Evolutionary conservation across 306 rosid genomes (phyloP).

Genomic region (Morella rubra): DNA sequence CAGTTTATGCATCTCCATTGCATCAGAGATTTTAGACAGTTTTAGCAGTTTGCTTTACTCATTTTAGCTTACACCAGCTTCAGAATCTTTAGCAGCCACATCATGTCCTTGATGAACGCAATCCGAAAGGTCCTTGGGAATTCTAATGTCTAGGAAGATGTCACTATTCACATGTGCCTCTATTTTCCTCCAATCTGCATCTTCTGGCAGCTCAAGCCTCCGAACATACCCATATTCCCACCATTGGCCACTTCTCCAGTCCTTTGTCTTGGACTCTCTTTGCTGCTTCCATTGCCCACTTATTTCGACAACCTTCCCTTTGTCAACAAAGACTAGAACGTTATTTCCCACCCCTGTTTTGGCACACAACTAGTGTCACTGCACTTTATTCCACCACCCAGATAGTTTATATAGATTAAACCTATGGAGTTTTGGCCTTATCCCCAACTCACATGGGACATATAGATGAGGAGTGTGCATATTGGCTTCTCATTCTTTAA

Average conservation of each 20-base stretch:
- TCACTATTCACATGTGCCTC: conserved; percentile 65
- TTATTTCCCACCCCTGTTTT: conserved; percentile 68
- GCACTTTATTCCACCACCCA: conserved; percentile 24
- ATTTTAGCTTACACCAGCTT: conserved; percentile 32
- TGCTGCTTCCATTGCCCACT: conserved; percentile 86
- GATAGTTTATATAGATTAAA: conserved; percentile 19
- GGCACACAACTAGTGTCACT: conserved; percentile 38
- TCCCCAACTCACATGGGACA: conserved; percentile 14
- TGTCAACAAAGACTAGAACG: conserved; percentile 63
- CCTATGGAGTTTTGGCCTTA: conserved; percentile 34
- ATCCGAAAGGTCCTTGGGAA: conserved; percentile 56
- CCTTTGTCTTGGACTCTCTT: conserved; percentile 48
- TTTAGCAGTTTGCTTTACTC: not conserved
- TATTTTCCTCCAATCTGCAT: conserved; percentile 72
- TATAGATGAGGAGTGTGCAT: not conserved
- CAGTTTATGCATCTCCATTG: not conserved
- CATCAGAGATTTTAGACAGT: not conserved
- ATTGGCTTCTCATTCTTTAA: conserved; percentile 8
- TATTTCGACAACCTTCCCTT: conserved; percentile 76
- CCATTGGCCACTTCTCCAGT: conserved; percentile 88
- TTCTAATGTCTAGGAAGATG: conserved; percentile 51
- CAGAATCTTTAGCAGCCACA: conserved; percentile 34
- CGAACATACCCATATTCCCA: conserved; percentile 92
- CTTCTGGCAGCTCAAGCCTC: conserved; percentile 89
- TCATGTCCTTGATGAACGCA: conserved; percentile 38